Percentiles rank a stretch among this genome's conserved stretches.
These are phyloP conservation scores for Aspergillus transmontanensis DNA, from an alignment of 2,329 filamentous ascomycete species.

Conservation along the genomic window DNA sequence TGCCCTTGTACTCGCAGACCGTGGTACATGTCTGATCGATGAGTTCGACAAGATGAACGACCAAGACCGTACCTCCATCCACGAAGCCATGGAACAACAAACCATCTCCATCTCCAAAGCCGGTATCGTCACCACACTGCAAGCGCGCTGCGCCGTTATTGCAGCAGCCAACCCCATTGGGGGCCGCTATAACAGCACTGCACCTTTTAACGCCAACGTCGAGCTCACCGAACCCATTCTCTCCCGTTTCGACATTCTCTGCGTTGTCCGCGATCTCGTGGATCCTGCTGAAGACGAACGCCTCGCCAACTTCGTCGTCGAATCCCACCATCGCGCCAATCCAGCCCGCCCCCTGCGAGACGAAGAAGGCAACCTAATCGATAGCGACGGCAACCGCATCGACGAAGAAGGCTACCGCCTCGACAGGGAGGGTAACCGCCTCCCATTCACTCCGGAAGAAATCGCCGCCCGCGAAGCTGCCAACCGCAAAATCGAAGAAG, in stretches of 20 bases:
- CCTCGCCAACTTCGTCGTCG: slow-evolving; percentile 90
- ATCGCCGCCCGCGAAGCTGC: slow-evolving; percentile 39
- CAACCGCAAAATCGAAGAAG: slow-evolving; percentile 51
- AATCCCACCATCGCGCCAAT: slow-evolving; percentile 89
- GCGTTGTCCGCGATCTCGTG: slow-evolving; percentile 92
- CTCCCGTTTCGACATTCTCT: slow-evolving; percentile 96
- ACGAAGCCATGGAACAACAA: slow-evolving; percentile 99
- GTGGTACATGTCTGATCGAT: slow-evolving; percentile 93
- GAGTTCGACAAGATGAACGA: slow-evolving; percentile 99
- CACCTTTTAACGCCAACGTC: slow-evolving; percentile 94
- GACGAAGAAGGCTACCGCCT: slow-evolving; percentile 60
- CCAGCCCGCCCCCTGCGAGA: slow-evolving; percentile 59
- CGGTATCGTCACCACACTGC: slow-evolving; percentile 94
- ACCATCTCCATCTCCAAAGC: slow-evolving; percentile 99
- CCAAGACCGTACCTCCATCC: slow-evolving; percentile 94
- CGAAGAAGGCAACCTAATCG: slow-evolving; percentile 45
- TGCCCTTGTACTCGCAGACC: slow-evolving; percentile 90
- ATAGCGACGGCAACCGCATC: slow-evolving; percentile 56
- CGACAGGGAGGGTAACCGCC: slow-evolving; percentile 46
- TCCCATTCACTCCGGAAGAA: slow-evolving; percentile 49
- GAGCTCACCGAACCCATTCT: slow-evolving; percentile 96
- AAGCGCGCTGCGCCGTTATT: slow-evolving; percentile 93
- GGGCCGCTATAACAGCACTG: slow-evolving; percentile 93
- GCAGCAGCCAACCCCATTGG: slow-evolving; percentile 96
- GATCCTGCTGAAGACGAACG: slow-evolving; percentile 91